Conservation (phyloP, 179 eudicot species). For the Carnegiea gigantea region DNA sequence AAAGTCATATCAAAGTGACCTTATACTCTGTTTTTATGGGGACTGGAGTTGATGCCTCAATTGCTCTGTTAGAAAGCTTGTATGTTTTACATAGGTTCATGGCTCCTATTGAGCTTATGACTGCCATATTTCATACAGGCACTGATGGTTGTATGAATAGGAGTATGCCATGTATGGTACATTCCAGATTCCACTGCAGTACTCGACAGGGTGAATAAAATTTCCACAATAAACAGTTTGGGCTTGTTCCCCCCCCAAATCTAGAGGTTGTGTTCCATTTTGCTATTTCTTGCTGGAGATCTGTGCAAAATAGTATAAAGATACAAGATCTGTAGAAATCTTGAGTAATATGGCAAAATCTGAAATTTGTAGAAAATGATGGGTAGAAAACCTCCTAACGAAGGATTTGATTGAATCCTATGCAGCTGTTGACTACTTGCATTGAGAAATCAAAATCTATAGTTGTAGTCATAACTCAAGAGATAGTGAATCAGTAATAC, state of each 20-base stretch:
- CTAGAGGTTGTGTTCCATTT: neutral
- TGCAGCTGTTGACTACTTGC: neutral
- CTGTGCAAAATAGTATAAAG: too few relatives aligned
- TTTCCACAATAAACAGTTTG: neutral
- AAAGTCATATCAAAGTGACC: conserved; percentile 67
- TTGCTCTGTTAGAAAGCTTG: neutral
- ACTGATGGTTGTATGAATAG: neutral
- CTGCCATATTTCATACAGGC: neutral
- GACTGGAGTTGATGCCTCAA: neutral
- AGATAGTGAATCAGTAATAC: too few relatives aligned
- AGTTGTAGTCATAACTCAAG: too few relatives aligned
- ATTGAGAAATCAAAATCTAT: neutral
- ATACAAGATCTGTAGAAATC: neutral
- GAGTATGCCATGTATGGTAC: neutral
- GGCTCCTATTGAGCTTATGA: neutral
- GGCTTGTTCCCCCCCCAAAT: neutral
- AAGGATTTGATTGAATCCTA: neutral
- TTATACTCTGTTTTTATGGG: neutral
- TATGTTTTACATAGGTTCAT: neutral
- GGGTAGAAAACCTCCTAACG: too few relatives aligned
- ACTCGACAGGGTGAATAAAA: neutral
- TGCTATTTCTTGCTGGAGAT: neutral
- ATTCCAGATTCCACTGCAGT: neutral
- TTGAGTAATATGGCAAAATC: neutral
- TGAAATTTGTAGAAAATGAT: neutral